These are phyloP conservation scores for Vigna reflexopilosa DNA, from an alignment of 306 rosid species.

Conservation along the genomic window DNA sequence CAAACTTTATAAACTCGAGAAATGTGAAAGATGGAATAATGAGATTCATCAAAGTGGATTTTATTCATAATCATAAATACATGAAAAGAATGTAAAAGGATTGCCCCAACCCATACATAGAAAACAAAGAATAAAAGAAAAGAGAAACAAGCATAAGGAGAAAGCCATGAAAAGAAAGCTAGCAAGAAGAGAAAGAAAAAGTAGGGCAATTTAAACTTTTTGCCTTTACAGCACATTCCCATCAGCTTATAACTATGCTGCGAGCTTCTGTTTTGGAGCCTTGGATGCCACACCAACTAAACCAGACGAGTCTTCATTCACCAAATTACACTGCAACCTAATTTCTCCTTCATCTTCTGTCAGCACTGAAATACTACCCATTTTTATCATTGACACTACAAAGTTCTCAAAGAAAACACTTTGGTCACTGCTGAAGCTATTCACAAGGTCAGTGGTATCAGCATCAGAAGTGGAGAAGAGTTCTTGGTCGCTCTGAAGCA, in stretches of 20 bases:
- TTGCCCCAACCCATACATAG: too few relatives aligned
- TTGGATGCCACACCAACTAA: not conserved
- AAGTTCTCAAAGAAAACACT: conserved; percentile 34
- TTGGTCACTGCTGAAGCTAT: conserved; percentile 22
- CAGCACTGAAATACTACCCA: conserved; percentile 44
- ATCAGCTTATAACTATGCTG: conserved; percentile 9
- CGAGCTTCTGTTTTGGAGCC: not conserved
- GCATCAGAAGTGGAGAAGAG: conserved; percentile 43
- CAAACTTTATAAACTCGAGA: too few relatives aligned
- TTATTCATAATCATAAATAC: too few relatives aligned
- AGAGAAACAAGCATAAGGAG: not conserved
- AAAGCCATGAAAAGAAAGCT: too few relatives aligned
- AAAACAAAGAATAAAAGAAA: too few relatives aligned
- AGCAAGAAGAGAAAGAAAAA: too few relatives aligned
- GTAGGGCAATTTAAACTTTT: not conserved
- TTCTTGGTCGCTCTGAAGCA: conserved; percentile 48
- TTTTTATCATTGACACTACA: conserved; percentile 31
- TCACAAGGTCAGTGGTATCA: conserved; percentile 37
- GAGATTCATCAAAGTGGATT: not conserved
- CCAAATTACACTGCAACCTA: conserved; percentile 41
- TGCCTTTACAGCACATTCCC: not conserved
- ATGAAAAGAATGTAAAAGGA: too few relatives aligned
- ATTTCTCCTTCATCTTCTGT: conserved; percentile 39
- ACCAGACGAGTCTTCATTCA: conserved; percentile 17
- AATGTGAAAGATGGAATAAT: not conserved